Evolutionary conservation across 768 basidiomycete species (phyloP).

Genomic region (Mycena capillaripes): DNA sequence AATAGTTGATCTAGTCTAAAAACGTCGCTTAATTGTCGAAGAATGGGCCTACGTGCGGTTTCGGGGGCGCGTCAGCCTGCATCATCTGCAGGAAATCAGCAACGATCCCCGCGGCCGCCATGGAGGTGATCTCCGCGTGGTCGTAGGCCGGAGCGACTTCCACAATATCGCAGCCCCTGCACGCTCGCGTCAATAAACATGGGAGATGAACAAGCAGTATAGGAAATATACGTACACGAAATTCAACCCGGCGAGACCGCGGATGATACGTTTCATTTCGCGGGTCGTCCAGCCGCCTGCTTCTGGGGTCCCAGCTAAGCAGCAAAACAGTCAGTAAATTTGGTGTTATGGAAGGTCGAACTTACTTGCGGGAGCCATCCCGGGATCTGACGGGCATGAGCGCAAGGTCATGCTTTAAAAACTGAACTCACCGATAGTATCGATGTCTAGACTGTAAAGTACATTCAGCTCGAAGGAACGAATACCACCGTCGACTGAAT

Average conservation of each 20-base stretch:
- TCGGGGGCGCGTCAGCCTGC: slow-evolving; percentile 41
- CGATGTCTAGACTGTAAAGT: slow-evolving; percentile 66
- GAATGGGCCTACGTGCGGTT: slow-evolving; percentile 27
- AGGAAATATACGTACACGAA: slow-evolving; percentile 59
- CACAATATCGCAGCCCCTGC: slow-evolving; percentile 64
- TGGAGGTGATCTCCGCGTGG: slow-evolving; percentile 54
- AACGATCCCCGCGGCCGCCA: slow-evolving; percentile 57
- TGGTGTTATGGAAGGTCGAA: slow-evolving; percentile 1
- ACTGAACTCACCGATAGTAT: slow-evolving; percentile 61
- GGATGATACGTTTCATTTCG: slow-evolving; percentile 73
- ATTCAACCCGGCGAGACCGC: slow-evolving; percentile 72
- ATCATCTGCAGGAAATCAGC: slow-evolving; percentile 59
- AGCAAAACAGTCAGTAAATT: background rate
- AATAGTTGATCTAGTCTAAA: too few species aligned
- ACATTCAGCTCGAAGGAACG: background rate
- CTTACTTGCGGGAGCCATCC: slow-evolving; percentile 72
- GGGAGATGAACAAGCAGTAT: background rate
- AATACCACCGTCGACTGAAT: slow-evolving; percentile 39
- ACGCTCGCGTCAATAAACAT: background rate
- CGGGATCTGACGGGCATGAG: slow-evolving; percentile 58
- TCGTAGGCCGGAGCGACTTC: slow-evolving; percentile 68
- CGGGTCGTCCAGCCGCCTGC: slow-evolving; percentile 68
- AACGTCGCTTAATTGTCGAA: background rate
- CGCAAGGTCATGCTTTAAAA: background rate
- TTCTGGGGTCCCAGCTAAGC: slow-evolving; percentile 40